Evolutionary conservation across 148 eudicot species (phyloP).

Genomic region (Silene latifolia): DNA sequence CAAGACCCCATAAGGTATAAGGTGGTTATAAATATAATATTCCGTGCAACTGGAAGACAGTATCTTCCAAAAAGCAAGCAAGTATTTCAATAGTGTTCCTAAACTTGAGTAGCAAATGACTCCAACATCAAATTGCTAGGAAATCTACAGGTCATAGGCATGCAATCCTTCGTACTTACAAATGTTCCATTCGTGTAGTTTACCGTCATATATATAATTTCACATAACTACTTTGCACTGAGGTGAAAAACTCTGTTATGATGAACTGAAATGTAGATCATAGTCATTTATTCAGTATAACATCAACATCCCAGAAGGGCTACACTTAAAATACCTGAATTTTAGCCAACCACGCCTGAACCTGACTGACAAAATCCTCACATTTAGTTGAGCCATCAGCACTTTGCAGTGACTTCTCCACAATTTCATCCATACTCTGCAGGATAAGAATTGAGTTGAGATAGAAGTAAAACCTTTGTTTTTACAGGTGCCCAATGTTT

Average conservation of each 20-base stretch:
- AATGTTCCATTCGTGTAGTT: neutral
- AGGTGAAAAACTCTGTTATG: neutral
- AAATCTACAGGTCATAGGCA: slow-evolving; percentile 5
- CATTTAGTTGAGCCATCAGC: slow-evolving; percentile 67
- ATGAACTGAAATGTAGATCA: neutral
- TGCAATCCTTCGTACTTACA: neutral
- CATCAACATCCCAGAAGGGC: neutral
- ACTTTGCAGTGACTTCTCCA: slow-evolving; percentile 73
- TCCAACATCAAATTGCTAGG: slow-evolving; percentile 2
- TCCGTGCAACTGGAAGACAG: neutral
- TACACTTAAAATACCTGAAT: slow-evolving; percentile 53
- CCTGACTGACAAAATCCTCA: slow-evolving; percentile 74
- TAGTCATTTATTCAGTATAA: neutral
- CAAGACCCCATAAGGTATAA: too few relatives aligned
- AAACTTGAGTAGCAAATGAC: neutral
- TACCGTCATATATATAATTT: neutral
- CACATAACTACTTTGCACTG: neutral
- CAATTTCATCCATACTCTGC: slow-evolving; percentile 90
- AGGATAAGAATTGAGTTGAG: slow-evolving; percentile 26
- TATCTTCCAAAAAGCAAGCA: neutral
- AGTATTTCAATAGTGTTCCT: neutral
- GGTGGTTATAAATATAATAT: neutral
- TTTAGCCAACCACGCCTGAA: slow-evolving; percentile 78
- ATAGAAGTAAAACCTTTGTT: neutral
- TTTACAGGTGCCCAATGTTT: too few relatives aligned